These are phyloP conservation scores for Cardiospermum halicacabum DNA, from an alignment of 345 rosid species.

Conservation along the genomic window DNA sequence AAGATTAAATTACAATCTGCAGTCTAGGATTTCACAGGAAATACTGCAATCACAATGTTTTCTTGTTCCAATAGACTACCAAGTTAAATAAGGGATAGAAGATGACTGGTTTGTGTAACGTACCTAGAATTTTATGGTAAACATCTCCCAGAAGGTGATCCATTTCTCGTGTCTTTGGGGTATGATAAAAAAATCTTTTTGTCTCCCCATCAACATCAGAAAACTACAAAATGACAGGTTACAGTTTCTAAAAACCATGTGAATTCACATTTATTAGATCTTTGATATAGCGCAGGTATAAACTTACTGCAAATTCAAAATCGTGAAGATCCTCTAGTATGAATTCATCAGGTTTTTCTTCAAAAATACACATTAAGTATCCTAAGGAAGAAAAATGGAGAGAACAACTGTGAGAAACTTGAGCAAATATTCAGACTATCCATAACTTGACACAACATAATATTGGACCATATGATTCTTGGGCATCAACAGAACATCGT, in stretches of 20 bases:
- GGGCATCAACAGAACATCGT: background rate
- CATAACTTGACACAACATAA: background rate
- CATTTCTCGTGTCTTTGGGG: conserved; percentile 83
- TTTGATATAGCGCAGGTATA: conserved; percentile 12
- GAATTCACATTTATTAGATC: background rate
- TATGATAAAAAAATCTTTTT: conserved; percentile 72
- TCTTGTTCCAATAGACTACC: background rate
- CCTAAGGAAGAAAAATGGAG: conserved; percentile 36
- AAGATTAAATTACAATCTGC: background rate
- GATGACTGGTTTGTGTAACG: conserved; percentile 9
- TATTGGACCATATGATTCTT: background rate
- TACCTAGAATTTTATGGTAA: conserved; percentile 88
- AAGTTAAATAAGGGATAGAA: background rate
- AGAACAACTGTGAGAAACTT: background rate
- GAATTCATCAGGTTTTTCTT: conserved; percentile 64
- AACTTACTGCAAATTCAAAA: conserved; percentile 73
- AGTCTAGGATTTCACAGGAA: background rate
- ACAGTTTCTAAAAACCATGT: conserved; percentile 9
- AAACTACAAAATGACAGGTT: conserved; percentile 46
- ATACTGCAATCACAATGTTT: background rate
- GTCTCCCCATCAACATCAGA: conserved; percentile 69
- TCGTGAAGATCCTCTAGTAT: conserved; percentile 44
- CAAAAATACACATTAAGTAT: conserved; percentile 81
- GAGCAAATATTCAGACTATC: background rate
- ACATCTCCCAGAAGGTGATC: conserved; percentile 89